These are phyloP conservation scores for Aspergillus sclerotialis DNA, from an alignment of 2,329 filamentous ascomycete species.

Conservation along the genomic window DNA sequence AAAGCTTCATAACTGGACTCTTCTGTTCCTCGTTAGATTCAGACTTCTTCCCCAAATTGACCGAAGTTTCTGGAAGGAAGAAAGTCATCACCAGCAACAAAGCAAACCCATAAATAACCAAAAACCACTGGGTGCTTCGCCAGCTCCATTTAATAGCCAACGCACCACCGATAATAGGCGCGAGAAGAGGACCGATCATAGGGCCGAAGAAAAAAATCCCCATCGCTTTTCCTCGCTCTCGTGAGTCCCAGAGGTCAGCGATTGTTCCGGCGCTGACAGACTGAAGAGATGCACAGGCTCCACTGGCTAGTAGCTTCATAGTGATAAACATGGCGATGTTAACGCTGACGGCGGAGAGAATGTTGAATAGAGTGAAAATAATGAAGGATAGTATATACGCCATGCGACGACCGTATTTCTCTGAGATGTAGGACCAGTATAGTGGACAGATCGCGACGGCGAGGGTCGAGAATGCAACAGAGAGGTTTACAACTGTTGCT, in stretches of 20 bases:
- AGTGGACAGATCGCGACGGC: conserved; percentile 32
- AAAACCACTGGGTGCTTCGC: conserved; percentile 32
- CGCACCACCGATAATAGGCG: conserved; percentile 34
- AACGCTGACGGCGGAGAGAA: conserved; percentile 27
- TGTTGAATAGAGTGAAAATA: conserved; percentile 30
- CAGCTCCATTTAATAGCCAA: conserved; percentile 30
- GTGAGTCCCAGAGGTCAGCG: conserved; percentile 32
- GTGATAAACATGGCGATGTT: conserved; percentile 35
- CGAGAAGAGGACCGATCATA: conserved; percentile 31
- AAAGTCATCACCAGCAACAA: conserved; percentile 27
- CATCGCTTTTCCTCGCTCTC: conserved; percentile 33
- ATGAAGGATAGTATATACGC: conserved; percentile 33
- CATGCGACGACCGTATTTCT: conserved; percentile 30
- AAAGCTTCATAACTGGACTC: conserved; percentile 3
- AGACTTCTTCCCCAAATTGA: too few species aligned
- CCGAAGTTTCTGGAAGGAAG: conserved; percentile 31
- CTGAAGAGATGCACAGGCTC: conserved; percentile 35
- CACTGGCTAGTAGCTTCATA: conserved; percentile 31
- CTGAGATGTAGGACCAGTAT: conserved; percentile 34
- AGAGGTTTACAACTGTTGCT: conserved; percentile 29
- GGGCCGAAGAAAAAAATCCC: conserved; percentile 36
- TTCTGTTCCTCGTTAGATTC: conserved; percentile 13
- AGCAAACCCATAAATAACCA: conserved; percentile 28
- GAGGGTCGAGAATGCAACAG: conserved; percentile 34
- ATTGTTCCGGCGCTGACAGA: conserved; percentile 36